Base-by-base conservation (phyloP, 257 asterid species). In the Paulownia fortunei region DNA sequence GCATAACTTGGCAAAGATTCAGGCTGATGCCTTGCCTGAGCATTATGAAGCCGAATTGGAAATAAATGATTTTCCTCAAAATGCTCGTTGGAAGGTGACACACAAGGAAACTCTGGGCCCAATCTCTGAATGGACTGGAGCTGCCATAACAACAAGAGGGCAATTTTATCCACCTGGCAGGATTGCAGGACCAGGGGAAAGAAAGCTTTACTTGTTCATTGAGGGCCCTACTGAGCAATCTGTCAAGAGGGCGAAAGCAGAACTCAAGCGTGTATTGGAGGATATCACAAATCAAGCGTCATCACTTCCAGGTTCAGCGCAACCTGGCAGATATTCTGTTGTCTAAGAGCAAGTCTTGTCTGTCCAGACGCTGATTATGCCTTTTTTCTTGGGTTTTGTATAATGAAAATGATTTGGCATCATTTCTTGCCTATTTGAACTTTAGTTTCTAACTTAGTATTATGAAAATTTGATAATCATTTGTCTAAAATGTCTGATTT, bases 31-130 rank as follows among this genome's bases (percentile, higher is more conserved):
- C 24, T 62, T 92, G 89, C 97, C 97, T 12, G 97, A 90, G 77
- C 97, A 92, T 78, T 94, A 89, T 70, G 97, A 89, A 74, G 98
- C 97, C 1, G 98, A 92, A 69, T 78, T 94, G 87, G 98, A 94
- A 77, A 94, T 94, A 27, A 94, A 94, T 47, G 97, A 94, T 80
- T 94, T 94, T 37, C 98, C 97, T 1, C 98, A 94, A 83, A 90
- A 94, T 84, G 97, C 98, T 37, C 94, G 98, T 21, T 94, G 98
- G 98, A 94, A 90, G 88, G 97, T 94, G 76, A 94, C 98, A 0
- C 98, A 94, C 82, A 94, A 94, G 83, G 98, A 94, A 74, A 94
- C 98, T 12, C 80, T 94, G 62, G 97, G 97, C 39, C 98, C 98
- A 7, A 94, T 94, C 18, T 92, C 98, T 36, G 98, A 94, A 3